Conservation (phyloP, 78 protist species). For the Dictyostelium discoideum region DNA sequence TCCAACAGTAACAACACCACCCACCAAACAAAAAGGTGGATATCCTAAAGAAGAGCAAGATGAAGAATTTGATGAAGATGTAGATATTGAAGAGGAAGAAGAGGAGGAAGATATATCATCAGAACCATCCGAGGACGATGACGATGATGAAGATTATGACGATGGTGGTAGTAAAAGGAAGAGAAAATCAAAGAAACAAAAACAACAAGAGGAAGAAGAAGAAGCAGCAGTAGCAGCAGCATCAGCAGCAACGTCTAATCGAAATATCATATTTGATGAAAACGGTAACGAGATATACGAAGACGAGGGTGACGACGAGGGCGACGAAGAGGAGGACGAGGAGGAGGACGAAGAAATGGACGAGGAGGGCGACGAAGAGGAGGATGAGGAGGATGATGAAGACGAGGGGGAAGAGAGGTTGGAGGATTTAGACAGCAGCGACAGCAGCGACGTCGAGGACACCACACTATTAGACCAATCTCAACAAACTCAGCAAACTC, state of each 20-base stretch:
- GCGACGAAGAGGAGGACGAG: not conserved
- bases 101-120: constrained; percentile 16
- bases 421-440: not conserved
- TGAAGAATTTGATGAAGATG: constrained; percentile 6
- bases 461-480: not conserved
- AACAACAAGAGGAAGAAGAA: constrained; percentile 4
- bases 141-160: not conserved
- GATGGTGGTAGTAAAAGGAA: not conserved
- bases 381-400: not conserved
- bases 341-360: not conserved
- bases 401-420: not conserved
- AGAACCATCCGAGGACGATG: not conserved
- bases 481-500: not conserved
- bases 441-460: not conserved
- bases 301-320: constrained; percentile 7
- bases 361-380: not conserved
- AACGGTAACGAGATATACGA: not conserved
- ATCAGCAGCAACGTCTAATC: not conserved
- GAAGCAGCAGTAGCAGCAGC: not conserved
- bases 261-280: not conserved
- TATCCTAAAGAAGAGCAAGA: not conserved
- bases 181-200: not conserved
- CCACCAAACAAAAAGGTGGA: too few relatives aligned
- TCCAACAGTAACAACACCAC: not conserved
- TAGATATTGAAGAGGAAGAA: not conserved